Base-by-base conservation (phyloP, 768 basidiomycete species). In the Pulveroboletus sp. region DNA sequence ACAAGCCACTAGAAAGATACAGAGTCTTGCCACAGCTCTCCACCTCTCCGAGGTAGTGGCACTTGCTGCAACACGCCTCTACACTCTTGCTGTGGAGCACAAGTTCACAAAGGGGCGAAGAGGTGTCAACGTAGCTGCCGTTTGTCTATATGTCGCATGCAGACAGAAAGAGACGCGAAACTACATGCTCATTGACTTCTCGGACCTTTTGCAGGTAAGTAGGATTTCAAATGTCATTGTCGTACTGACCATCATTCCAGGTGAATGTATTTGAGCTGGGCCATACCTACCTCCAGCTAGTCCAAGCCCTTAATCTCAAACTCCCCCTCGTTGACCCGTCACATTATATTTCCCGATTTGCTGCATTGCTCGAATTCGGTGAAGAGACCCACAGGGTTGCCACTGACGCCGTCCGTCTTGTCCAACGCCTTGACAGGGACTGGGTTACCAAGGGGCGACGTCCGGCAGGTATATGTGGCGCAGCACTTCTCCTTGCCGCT, bases 111-210 rank as follows among this genome's bases (percentile, higher is more conserved):
- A 94, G 67, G 96, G 96, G 8, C 80, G 96, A 26, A 85, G 87
- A 61, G 90, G 90, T 59, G 74, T 91, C 63, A 93, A 96, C 59
- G 92, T 99, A 54, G 89, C 95, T 32, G 96, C 94, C 3, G 89
- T 94, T 37, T 99, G 96, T 65, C 77, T 98, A 40, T 98, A 99
- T 64, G 82, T 95, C 38, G 91, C 93, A 3, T 95, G 93, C 64
- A 71, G 95, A 52, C 85, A 93, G 69, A 89, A 87, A 60, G 90
- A 95, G 69, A 92, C 90, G 0, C 73, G 86, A 46, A 91, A 86
- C 49, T 90, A 94, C 67, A 98, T 98, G 96, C 81, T 99, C 24
- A 98, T 99, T 55, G 96, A 99, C 71, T 98, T 99, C 61, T 92
- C 92, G n/a, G 95, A 98, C 64, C 75, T 94, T 36, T 79, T 99